Evolutionary conservation across 1,284 basidiomycete genomes (phyloP).

Genomic region (Ustilago shanxiensis): DNA sequence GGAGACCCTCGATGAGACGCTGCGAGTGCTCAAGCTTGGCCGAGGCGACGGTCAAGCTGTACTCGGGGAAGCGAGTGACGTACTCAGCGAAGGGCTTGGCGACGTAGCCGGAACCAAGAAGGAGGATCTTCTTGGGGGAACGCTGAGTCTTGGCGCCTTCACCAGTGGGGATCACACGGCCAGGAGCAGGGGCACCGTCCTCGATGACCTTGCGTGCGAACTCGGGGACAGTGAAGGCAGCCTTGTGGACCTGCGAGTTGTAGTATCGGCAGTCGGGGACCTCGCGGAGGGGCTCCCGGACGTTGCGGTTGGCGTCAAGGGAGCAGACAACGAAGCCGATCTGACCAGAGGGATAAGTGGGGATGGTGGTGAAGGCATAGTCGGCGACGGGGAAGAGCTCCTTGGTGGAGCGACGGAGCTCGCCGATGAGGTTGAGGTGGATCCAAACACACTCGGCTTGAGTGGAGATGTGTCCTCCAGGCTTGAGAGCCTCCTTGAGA

Average conservation of each 20-base stretch:
- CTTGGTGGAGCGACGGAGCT: slow-evolving; percentile 81
- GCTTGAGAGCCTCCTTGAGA: slow-evolving; percentile 86
- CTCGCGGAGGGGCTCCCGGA: slow-evolving; percentile 74
- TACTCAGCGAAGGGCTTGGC: slow-evolving; percentile 95
- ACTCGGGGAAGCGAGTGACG: slow-evolving; percentile 83
- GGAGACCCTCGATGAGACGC: slow-evolving; percentile 79
- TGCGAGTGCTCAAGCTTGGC: slow-evolving; percentile 73
- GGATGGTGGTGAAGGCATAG: slow-evolving; percentile 97
- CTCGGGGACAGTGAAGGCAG: slow-evolving; percentile 91
- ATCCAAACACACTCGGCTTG: slow-evolving; percentile 98
- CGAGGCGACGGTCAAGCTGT: slow-evolving; percentile 80
- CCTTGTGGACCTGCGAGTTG: slow-evolving; percentile 83
- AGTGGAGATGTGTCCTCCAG: slow-evolving; percentile 93
- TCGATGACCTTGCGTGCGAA: slow-evolving; percentile 78
- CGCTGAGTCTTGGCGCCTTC: slow-evolving; percentile 69
- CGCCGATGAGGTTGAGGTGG: slow-evolving; percentile 88
- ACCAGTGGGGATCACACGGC: slow-evolving; percentile 72
- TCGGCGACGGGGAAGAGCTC: slow-evolving; percentile 86
- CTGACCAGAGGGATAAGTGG: slow-evolving; percentile 96
- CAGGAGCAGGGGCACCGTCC: slow-evolving; percentile 64
- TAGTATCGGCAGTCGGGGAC: slow-evolving; percentile 81
- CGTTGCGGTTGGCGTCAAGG: slow-evolving; percentile 73
- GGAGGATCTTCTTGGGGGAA: slow-evolving; percentile 80
- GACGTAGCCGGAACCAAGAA: slow-evolving; percentile 95
- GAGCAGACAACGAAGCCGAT: slow-evolving; percentile 95